Conservation (phyloP, 1,284 basidiomycete genomes). For the Marasmius sp. region DNA sequence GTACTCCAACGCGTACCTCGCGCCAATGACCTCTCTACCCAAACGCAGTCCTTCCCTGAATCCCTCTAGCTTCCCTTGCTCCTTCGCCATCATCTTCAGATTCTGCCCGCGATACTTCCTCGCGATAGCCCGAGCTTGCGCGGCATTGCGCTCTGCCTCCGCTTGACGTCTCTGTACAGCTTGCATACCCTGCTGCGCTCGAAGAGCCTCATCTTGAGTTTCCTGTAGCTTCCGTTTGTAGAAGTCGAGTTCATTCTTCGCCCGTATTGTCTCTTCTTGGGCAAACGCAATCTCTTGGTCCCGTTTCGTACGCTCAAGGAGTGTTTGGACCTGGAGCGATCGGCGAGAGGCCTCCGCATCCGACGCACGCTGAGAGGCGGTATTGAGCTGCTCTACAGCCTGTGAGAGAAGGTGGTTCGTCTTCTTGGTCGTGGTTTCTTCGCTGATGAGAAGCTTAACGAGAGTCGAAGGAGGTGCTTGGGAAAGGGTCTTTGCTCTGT, state of each 20-base stretch:
- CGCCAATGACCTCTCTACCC: neutral
- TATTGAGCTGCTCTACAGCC: neutral
- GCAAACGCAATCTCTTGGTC: neutral
- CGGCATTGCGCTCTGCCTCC: neutral
- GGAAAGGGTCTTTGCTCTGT: neutral
- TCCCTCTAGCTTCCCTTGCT: neutral
- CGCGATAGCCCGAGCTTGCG: neutral
- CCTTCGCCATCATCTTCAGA: neutral
- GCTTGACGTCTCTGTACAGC: neutral
- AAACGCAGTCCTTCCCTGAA: neutral
- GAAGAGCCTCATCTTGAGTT: neutral
- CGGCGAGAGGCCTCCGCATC: neutral
- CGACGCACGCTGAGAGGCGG: neutral
- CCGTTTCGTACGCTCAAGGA: neutral
- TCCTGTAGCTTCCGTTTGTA: neutral
- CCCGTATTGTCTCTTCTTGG: neutral
- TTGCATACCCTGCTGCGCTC: neutral
- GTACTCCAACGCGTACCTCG: neutral
- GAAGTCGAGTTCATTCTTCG: neutral
- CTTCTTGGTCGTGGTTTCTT: neutral
- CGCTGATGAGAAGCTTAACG: neutral
- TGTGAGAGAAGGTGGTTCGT: neutral
- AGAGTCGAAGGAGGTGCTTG: neutral
- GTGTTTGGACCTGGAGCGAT: neutral
- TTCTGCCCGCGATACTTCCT: neutral